These are phyloP conservation scores for Russula emetica DNA, from an alignment of 768 basidiomycete genomes.

Conservation along the genomic window DNA sequence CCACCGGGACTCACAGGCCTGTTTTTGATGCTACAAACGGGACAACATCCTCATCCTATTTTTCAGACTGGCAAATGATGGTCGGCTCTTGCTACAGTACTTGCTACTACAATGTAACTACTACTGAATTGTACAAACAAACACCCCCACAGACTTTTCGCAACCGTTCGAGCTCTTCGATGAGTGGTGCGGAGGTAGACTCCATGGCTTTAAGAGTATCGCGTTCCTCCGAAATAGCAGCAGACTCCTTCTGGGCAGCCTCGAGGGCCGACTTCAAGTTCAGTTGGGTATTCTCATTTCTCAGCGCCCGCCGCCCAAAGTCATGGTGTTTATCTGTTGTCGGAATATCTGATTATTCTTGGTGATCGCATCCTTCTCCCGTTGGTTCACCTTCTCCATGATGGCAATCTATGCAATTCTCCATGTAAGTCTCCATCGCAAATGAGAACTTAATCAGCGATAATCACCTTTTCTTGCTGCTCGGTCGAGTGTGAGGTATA, in stretches of 20 bases:
- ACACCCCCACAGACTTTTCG: too few relatives aligned
- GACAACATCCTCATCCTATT: too few relatives aligned
- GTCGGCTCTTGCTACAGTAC: too few relatives aligned
- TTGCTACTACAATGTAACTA: too few relatives aligned
- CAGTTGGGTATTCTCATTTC: slow-evolving; percentile 19
- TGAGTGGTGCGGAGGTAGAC: slow-evolving; percentile 13
- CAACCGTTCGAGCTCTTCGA: slow-evolving; percentile 34
- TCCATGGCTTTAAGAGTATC: slow-evolving; percentile 35
- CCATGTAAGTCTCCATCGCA: background rate
- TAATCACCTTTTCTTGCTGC: slow-evolving; percentile 29
- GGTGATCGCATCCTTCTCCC: slow-evolving; percentile 18
- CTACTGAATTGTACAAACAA: too few relatives aligned
- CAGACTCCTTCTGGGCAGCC: slow-evolving; percentile 29
- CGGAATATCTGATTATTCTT: slow-evolving; percentile 27
- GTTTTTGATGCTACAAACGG: too few relatives aligned
- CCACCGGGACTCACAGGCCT: too few relatives aligned
- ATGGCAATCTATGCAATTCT: slow-evolving; percentile 22
- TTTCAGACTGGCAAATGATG: too few relatives aligned
- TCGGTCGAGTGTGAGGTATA: slow-evolving; percentile 4
- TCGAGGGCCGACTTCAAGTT: slow-evolving; percentile 29
- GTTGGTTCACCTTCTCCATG: slow-evolving; percentile 22
- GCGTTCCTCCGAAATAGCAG: slow-evolving; percentile 30
- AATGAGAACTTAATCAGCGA: background rate
- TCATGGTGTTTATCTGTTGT: slow-evolving; percentile 21
- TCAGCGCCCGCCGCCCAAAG: too few relatives aligned